These are phyloP conservation scores for Hypomyces perniciosus DNA, from an alignment of 2,329 filamentous ascomycete genomes.

Conservation along the genomic window DNA sequence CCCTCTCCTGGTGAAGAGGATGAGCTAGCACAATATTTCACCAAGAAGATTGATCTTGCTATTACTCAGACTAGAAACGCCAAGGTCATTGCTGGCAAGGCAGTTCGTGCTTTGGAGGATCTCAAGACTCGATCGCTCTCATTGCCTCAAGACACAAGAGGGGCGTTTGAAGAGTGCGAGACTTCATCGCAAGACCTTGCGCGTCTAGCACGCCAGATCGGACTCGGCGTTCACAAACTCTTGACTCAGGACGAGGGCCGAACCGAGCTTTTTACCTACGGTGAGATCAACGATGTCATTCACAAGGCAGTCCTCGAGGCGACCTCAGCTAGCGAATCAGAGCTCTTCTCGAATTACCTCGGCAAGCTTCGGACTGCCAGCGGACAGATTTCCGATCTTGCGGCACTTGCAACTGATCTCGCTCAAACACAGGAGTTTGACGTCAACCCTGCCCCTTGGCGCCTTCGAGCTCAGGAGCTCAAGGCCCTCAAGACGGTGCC, in stretches of 20 bases:
- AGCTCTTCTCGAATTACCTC: constrained; percentile 64
- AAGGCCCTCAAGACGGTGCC: constrained; percentile 75
- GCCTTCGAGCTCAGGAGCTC: constrained; percentile 72
- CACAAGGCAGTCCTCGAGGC: constrained; percentile 42
- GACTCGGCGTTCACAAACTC: constrained; percentile 57
- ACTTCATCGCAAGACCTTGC: constrained; percentile 58
- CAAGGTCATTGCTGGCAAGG: constrained; percentile 78
- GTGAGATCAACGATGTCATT: constrained; percentile 61
- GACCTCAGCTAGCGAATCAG: constrained; percentile 55
- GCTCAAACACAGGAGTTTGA: constrained; percentile 76
- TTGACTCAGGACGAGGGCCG: constrained; percentile 65
- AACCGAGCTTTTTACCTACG: constrained; percentile 58
- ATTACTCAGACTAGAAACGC: constrained; percentile 71
- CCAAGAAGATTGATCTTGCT: constrained; percentile 64
- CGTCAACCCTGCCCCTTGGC: constrained; percentile 70
- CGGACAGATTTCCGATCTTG: constrained; percentile 62
- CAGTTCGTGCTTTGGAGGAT: constrained; percentile 70
- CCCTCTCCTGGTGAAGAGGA: constrained; percentile 48
- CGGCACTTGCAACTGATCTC: constrained; percentile 62
- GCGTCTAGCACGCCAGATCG: constrained; percentile 59
- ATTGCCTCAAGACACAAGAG: constrained; percentile 59
- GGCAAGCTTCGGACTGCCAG: constrained; percentile 61
- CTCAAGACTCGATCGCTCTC: constrained; percentile 70
- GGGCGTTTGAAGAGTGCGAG: constrained; percentile 66
- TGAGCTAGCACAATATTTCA: constrained; percentile 60